A percentile compares a stretch with the other conserved stretches of the same genome.
phyloP scores from a whole-genome alignment of 441 rosid genomes.

The Corymbia calophylla region DNA sequence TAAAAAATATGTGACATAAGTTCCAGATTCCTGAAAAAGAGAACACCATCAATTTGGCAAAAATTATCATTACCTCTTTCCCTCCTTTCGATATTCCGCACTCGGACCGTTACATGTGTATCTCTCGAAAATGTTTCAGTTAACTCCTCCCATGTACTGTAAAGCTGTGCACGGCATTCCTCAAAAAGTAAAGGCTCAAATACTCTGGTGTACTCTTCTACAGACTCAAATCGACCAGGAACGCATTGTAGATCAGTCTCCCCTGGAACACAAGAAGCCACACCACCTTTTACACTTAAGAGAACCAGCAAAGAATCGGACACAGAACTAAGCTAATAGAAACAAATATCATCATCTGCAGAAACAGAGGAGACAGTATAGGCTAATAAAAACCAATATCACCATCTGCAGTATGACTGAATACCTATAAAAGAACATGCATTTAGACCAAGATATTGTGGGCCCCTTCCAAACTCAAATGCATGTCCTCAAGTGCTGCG shows the following conservation, averaged over 20 bases:
- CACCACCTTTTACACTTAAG: background rate
- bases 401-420: background rate
- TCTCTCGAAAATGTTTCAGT: constrained; percentile 59
- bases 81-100: constrained; percentile 75
- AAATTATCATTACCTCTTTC: constrained; percentile 56
- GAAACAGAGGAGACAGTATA: background rate
- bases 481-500: background rate
- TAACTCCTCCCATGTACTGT: constrained; percentile 92
- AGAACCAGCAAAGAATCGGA: background rate
- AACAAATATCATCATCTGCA: background rate
- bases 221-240: constrained; percentile 88
- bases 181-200: constrained; percentile 98
- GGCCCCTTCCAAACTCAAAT: background rate
- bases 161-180: constrained; percentile 97
- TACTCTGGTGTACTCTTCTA: constrained; percentile 85
- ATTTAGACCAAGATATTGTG: background rate
- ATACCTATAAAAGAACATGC: background rate
- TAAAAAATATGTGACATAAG: background rate
- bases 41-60: background rate
- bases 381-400: background rate
- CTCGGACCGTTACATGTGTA: constrained; percentile 57
- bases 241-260: constrained; percentile 87
- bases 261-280: constrained; percentile 36
- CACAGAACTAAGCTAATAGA: background rate
- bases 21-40: background rate